A percentile compares a stretch with the other conserved stretches of the same genome.
Evolutionary conservation across 768 basidiomycete species (phyloP).

Genomic region (Russula sp.): DNA sequence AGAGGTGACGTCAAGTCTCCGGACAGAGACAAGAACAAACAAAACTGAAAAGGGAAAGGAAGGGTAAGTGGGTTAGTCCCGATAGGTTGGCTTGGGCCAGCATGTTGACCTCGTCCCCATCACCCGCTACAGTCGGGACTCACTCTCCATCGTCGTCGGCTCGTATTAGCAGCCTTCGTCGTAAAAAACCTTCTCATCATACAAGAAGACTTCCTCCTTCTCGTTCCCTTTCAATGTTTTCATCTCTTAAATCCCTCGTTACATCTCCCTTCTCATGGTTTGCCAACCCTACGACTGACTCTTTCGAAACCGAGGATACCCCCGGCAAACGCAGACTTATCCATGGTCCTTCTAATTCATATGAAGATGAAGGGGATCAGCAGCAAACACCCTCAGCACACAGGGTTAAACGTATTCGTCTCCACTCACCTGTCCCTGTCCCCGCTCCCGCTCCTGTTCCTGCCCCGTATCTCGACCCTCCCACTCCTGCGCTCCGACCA

Average conservation of each 20-base stretch:
- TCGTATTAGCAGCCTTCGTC: constrained; percentile 16
- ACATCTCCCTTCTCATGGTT: constrained; percentile 33
- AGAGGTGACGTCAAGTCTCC: background rate
- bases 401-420: constrained; percentile 30
- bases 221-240: constrained; percentile 31
- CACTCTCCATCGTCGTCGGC: constrained; percentile 22
- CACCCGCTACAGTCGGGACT: constrained; percentile 30
- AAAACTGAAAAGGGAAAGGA: background rate
- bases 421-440: constrained; percentile 13
- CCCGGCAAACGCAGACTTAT: constrained; percentile 32
- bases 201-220: constrained; percentile 23
- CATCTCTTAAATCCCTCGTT: constrained; percentile 33
- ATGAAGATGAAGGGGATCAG: constrained; percentile 23
- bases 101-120: constrained; percentile 24
- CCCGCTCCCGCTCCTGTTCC: background rate
- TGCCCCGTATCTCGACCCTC: constrained; percentile 21
- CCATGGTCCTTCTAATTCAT: background rate
- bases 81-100: constrained; percentile 38
- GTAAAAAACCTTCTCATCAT: constrained; percentile 22
- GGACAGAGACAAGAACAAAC: background rate
- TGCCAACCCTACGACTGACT: constrained; percentile 20
- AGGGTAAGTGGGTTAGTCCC: background rate
- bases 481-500: constrained; percentile 17
- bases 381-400: constrained; percentile 3
- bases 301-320: constrained; percentile 29